Evolutionary conservation across 192 early-diverging fungal species (phyloP), one percentile per base, ranked within the genome.

Genomic region (Dispira simplex): DNA sequence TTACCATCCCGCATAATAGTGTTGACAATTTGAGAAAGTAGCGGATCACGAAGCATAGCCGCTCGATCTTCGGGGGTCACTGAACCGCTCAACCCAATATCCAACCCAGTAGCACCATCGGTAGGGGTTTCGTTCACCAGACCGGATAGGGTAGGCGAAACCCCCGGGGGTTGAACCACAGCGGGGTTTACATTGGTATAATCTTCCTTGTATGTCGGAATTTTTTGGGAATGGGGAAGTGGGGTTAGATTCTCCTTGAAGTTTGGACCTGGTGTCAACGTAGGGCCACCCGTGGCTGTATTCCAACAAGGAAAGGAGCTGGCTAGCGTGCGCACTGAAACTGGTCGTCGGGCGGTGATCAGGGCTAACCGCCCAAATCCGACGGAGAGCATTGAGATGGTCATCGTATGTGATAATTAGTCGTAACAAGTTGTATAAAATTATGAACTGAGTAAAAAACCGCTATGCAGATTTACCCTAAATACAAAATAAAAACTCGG

Each of bases 1-100:
- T 92, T 91, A 44, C 94, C 94, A 64, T 92, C 82, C 64, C 84
- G 75, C 93, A 96, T 96, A 62, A 96, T 81, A 65, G 86, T 92
- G 75, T 93, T 94, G 46, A 91, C 87, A 11, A 93, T 66, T 43
- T 90, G 90, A 21, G 80, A 76, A 11, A 91, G 63, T 13, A 93
- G 75, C 2, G 86, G 81, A 70, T 90, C 84, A 14, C 72, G 59
- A 23, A 65, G 71, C 58, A 83, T 60, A 20, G 75, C 71, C 26
- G 70, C 70, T 12, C 71, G 64, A 27, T 78, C 73, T 20, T 69
- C 63, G 16, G 66, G 53, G 14, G 68, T 60, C 27, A 80, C 65
- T 12, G 65, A 62, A 0, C 47, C 45, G 48, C 65, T 63, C 25
- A 68, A 65, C 8, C 63, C 69, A 53, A 73, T 70, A 39, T 6